phyloP scores from a whole-genome alignment of 371 early-diverging fungal species.

The Actinomortierella ambigua region DNA sequence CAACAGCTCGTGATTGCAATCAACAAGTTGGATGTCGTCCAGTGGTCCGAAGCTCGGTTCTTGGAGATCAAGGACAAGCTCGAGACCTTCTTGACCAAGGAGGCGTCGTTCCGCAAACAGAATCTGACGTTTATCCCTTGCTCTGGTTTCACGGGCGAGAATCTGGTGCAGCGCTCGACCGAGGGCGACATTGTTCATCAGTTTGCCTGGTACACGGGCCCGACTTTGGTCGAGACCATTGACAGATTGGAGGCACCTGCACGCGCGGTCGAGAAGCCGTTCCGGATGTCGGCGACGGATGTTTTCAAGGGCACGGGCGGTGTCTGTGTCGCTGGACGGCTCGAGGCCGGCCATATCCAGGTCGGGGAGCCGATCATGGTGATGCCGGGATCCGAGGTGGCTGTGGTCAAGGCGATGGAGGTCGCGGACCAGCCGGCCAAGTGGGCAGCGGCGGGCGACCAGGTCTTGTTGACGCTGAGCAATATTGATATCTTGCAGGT shows the following conservation, averaged over 20 bases:
- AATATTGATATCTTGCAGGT: constrained; percentile 84
- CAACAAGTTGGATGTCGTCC: constrained; percentile 89
- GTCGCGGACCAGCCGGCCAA: constrained; percentile 69
- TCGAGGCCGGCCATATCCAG: constrained; percentile 87
- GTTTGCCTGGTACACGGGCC: constrained; percentile 31
- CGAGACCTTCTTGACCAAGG: constrained; percentile 64
- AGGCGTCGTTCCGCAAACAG: constrained; percentile 75
- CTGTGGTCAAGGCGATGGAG: constrained; percentile 80
- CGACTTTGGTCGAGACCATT: constrained; percentile 50
- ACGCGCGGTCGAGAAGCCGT: constrained; percentile 78
- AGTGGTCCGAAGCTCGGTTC: constrained; percentile 82
- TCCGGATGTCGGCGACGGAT: constrained; percentile 85
- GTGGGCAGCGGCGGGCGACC: constrained; percentile 96
- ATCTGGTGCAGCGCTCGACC: constrained; percentile 61
- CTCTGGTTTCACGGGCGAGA: constrained; percentile 90
- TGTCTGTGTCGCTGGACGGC: constrained; percentile 83
- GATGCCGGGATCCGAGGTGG: constrained; percentile 82
- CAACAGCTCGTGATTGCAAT: constrained; percentile 88
- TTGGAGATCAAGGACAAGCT: constrained; percentile 72
- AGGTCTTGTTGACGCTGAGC: constrained; percentile 75
- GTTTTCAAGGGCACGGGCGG: constrained; percentile 82
- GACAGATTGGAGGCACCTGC: constrained; percentile 78
- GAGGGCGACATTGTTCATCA: constrained; percentile 23
- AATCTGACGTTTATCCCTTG: constrained; percentile 83
- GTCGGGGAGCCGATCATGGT: constrained; percentile 83